phyloP scores from a whole-genome alignment of 2,329 filamentous ascomycete genomes.

The Aschersonia sp. region DNA sequence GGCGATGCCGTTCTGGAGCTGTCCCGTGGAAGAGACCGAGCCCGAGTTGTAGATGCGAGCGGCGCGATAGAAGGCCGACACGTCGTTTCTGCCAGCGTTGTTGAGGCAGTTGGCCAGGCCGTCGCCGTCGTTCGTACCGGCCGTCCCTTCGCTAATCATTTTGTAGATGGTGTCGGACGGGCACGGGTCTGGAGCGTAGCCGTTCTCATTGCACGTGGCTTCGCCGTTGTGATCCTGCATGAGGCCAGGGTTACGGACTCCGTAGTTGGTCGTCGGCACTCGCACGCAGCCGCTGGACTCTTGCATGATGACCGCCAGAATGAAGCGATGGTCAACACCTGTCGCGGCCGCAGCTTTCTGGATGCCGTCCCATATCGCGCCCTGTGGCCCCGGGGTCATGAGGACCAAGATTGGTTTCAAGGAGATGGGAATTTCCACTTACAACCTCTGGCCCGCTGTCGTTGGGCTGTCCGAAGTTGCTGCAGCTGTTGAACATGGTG shows the following conservation, averaged over 20 bases:
- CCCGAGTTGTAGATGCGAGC: slow-evolving; percentile 35
- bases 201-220: slow-evolving; percentile 23
- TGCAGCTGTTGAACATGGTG: slow-evolving; percentile 10
- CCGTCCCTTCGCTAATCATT: slow-evolving; percentile 25
- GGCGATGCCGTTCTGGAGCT: slow-evolving; percentile 25
- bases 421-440: background rate
- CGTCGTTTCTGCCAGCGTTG: slow-evolving; percentile 10
- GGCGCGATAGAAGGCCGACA: slow-evolving; percentile 24
- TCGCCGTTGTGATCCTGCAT: slow-evolving; percentile 22
- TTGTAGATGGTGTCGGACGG: slow-evolving; percentile 11
- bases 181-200: slow-evolving; percentile 18
- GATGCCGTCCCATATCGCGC: slow-evolving; percentile 17
- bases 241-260: slow-evolving; percentile 25
- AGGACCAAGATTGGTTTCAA: slow-evolving; percentile 1
- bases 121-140: slow-evolving; percentile 23
- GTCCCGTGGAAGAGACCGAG: slow-evolving; percentile 14
- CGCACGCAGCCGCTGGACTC: slow-evolving; percentile 29
- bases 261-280: slow-evolving; percentile 22
- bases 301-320: slow-evolving; percentile 29
- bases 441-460: slow-evolving; percentile 10
- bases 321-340: slow-evolving; percentile 23
- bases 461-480: slow-evolving; percentile 3
- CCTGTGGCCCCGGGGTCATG: background rate
- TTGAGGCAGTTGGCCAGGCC: slow-evolving; percentile 25
- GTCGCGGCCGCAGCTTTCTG: slow-evolving; percentile 12